Conservation (phyloP, 192 early-diverging fungal genomes). For the Coemansia sp. region DNA sequence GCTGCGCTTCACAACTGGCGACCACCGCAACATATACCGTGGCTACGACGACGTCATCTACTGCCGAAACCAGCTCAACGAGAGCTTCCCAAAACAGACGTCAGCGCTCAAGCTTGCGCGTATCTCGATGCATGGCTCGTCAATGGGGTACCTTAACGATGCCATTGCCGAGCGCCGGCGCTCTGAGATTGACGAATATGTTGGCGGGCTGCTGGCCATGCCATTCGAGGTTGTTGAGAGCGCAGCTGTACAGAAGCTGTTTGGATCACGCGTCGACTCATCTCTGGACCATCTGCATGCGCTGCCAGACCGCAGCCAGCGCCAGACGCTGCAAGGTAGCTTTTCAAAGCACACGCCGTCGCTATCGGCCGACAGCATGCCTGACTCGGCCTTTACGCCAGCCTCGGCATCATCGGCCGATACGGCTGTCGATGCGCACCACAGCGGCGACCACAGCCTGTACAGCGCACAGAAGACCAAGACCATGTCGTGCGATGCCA, state of each 20-base stretch:
- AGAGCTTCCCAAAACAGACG: slow-evolving; percentile 67
- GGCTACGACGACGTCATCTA: slow-evolving; percentile 79
- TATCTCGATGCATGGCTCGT: slow-evolving; percentile 68
- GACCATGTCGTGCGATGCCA: slow-evolving; percentile 52
- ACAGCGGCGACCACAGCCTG: slow-evolving; percentile 8
- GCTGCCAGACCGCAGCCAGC: slow-evolving; percentile 8
- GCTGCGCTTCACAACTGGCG: slow-evolving; percentile 55
- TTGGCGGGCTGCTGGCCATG: slow-evolving; percentile 61
- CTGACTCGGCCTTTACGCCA: slow-evolving; percentile 29
- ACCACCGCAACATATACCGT: slow-evolving; percentile 64
- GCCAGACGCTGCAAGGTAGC: slow-evolving; percentile 1
- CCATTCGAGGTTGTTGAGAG: slow-evolving; percentile 59
- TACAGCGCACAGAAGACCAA: slow-evolving; percentile 15
- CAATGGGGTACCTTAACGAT: slow-evolving; percentile 64
- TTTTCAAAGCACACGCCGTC: slow-evolving; percentile 31
- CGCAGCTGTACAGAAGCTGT: slow-evolving; percentile 39
- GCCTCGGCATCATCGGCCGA: slow-evolving; percentile 43
- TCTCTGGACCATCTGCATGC: neutral
- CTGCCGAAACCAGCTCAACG: slow-evolving; percentile 69
- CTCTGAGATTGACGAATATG: slow-evolving; percentile 65
- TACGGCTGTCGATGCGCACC: slow-evolving; percentile 28
- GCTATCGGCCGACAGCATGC: slow-evolving; percentile 31
- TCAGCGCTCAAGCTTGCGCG: slow-evolving; percentile 38
- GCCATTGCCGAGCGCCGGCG: slow-evolving; percentile 65
- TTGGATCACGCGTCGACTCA: slow-evolving; percentile 39